phyloP scores from a whole-genome alignment of 2,329 filamentous ascomycete species.

The Amylocarpus encephaloides region DNA sequence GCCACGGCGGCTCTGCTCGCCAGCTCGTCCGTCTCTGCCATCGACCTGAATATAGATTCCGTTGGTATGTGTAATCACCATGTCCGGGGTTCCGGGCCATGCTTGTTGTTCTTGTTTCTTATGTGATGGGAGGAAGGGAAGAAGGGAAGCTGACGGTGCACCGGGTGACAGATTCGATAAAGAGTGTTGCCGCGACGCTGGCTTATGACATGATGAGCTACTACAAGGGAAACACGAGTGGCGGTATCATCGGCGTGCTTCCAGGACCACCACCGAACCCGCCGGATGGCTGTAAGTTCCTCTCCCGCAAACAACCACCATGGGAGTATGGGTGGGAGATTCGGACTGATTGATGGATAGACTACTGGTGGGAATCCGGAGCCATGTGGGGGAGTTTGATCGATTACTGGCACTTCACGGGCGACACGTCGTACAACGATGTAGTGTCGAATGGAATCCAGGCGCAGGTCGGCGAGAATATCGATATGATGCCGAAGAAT shows the following conservation, averaged over 20 bases:
- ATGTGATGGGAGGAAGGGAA: neutral
- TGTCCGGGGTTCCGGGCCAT: neutral
- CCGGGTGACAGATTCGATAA: slow-evolving; percentile 32
- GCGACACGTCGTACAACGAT: slow-evolving; percentile 53
- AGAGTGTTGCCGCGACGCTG: slow-evolving; percentile 27
- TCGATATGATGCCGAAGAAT: slow-evolving; percentile 52
- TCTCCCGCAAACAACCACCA: neutral
- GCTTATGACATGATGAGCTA: slow-evolving; percentile 33
- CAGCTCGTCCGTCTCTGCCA: slow-evolving; percentile 30
- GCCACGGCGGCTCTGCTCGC: slow-evolving; percentile 20
- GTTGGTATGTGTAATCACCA: neutral
- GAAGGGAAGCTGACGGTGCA: slow-evolving; percentile 36
- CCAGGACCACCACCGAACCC: slow-evolving; percentile 37
- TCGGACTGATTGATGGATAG: slow-evolving; percentile 23
- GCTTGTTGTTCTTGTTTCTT: no score
- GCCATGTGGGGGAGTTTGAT: slow-evolving; percentile 33
- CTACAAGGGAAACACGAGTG: slow-evolving; percentile 37
- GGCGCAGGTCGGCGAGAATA: slow-evolving; percentile 49
- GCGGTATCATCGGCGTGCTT: slow-evolving; percentile 44
- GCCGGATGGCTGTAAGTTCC: slow-evolving; percentile 26
- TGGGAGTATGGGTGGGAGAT: neutral
- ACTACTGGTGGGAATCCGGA: slow-evolving; percentile 52
- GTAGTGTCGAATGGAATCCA: slow-evolving; percentile 48
- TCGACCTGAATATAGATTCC: slow-evolving; percentile 28
- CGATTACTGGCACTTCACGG: slow-evolving; percentile 43